phyloP scores from a whole-genome alignment of 257 asterid species.

The Galeopsis tetrahit region DNA sequence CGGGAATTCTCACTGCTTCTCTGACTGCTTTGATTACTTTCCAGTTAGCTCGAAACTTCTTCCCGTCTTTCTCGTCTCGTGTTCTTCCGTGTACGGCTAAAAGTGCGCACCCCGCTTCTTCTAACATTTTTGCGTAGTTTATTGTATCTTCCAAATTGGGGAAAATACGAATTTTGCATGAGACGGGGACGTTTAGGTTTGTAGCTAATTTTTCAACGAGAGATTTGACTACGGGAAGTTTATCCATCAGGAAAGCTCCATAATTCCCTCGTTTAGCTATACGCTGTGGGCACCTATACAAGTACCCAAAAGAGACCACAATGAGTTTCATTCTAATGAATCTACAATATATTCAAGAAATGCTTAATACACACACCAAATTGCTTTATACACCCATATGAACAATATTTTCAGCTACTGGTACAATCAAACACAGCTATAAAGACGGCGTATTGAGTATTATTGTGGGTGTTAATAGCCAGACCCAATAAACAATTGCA shows the following conservation, averaged over 20 bases:
- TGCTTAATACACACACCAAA: too few species aligned
- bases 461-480: too few species aligned
- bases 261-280: slow-evolving; percentile 90
- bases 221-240: slow-evolving; percentile 84
- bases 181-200: slow-evolving; percentile 80
- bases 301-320: not conserved
- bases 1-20: slow-evolving; percentile 85
- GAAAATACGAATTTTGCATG: slow-evolving; percentile 89
- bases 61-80: slow-evolving; percentile 91
- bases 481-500: not conserved
- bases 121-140: slow-evolving; percentile 91
- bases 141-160: slow-evolving; percentile 79
- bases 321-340: slow-evolving; percentile 17
- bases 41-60: slow-evolving; percentile 92
- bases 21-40: slow-evolving; percentile 76
- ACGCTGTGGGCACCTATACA: slow-evolving; percentile 88
- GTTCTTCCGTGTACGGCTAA: slow-evolving; percentile 97
- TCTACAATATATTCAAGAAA: not conserved
- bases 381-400: too few species aligned
- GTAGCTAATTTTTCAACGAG: slow-evolving; percentile 76
- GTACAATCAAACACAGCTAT: too few species aligned
- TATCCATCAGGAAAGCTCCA: slow-evolving; percentile 98
- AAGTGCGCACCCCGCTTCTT: slow-evolving; percentile 93
- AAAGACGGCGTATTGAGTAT: too few species aligned
- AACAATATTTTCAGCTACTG: too few species aligned